Conservation (phyloP, 1,139 yeast genomes). For the Geotrichum klebahnii region DNA sequence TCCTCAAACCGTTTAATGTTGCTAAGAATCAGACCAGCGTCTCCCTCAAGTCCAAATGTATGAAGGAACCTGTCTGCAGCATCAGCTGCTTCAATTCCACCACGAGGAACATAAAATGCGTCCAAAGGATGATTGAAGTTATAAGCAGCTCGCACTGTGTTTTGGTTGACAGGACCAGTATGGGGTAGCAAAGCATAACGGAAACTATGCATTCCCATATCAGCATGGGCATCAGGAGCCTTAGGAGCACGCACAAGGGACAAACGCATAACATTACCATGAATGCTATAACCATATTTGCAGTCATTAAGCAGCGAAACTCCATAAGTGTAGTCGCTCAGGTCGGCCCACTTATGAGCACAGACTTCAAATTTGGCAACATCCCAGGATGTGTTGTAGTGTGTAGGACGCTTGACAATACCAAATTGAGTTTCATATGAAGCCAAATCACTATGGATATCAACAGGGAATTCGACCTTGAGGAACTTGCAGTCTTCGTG, state of each 20-base stretch:
- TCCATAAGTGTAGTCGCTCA: constrained; percentile 80
- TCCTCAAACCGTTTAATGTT: constrained; percentile 86
- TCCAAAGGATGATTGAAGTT: constrained; percentile 65
- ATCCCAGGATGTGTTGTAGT: constrained; percentile 92
- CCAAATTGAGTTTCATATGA: constrained; percentile 93
- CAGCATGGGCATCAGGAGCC: constrained; percentile 89
- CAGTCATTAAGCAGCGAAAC: constrained; percentile 80
- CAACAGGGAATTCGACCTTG: constrained; percentile 92
- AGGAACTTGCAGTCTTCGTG: constrained; percentile 80
- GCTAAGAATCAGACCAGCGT: constrained; percentile 59
- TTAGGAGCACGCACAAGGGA: constrained; percentile 81
- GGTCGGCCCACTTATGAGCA: constrained; percentile 89
- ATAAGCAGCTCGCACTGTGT: constrained; percentile 70
- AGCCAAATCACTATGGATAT: constrained; percentile 68
- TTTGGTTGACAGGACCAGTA: constrained; percentile 55
- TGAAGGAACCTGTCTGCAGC: constrained; percentile 25
- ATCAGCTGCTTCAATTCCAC: too few species aligned
- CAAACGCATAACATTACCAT: constrained; percentile 81
- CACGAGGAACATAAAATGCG: constrained; percentile 26
- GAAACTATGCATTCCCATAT: constrained; percentile 83
- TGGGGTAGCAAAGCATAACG: constrained; percentile 86
- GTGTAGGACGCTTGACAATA: constrained; percentile 84
- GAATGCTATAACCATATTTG: constrained; percentile 88
- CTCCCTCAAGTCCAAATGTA: constrained; percentile 44
- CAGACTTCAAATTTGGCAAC: constrained; percentile 95